Percentiles rank a stretch among this genome's conserved stretches.
Conservation (phyloP, 1,284 basidiomycete genomes). For the Cryptococcus neoformans region DNA sequence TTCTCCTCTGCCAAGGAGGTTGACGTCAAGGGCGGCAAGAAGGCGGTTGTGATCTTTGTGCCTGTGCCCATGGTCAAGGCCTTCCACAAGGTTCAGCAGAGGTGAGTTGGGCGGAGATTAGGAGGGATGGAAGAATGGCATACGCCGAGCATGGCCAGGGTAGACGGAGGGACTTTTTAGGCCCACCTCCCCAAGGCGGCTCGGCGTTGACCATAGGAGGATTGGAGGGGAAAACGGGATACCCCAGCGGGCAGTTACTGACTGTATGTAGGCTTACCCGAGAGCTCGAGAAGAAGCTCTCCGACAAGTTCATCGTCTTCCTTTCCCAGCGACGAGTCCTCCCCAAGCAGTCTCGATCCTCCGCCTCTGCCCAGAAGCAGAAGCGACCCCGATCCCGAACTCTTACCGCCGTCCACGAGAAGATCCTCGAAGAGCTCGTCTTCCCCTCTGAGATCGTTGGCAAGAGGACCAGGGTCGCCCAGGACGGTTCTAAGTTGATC, state of each 20-base stretch:
- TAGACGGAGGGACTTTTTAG: slow-evolving; percentile 51
- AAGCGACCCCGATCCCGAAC: slow-evolving; percentile 97
- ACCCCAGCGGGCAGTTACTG: not conserved
- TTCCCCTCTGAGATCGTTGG: slow-evolving; percentile 99
- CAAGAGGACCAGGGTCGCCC: slow-evolving; percentile 88
- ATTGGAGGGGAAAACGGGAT: slow-evolving; percentile 2
- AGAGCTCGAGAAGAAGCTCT: slow-evolving; percentile 99
- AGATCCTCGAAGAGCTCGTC: slow-evolving; percentile 98
- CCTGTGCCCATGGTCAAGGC: slow-evolving; percentile 98
- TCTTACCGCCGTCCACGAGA: slow-evolving; percentile 95
- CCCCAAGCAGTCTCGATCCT: slow-evolving; percentile 93
- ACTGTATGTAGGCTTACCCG: slow-evolving; percentile 75
- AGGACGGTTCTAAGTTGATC: slow-evolving; percentile 87
- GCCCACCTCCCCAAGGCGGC: slow-evolving; percentile 44
- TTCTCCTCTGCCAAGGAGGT: slow-evolving; percentile 98
- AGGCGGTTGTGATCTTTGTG: slow-evolving; percentile 98
- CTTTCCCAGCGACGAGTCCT: slow-evolving; percentile 98
- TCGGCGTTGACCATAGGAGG: slow-evolving; percentile 3
- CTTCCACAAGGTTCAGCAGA: slow-evolving; percentile 97
- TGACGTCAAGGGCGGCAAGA: slow-evolving; percentile 98
- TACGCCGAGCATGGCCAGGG: slow-evolving; percentile 19
- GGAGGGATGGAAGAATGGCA: not conserved
- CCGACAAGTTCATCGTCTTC: slow-evolving; percentile 92
- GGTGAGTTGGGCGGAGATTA: slow-evolving; percentile 58
- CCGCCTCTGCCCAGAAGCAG: slow-evolving; percentile 73